These are phyloP conservation scores for Pseudisothecium myosuroides DNA, from an alignment of 225 moss, liverwort and hornwort species.

Conservation along the genomic window DNA sequence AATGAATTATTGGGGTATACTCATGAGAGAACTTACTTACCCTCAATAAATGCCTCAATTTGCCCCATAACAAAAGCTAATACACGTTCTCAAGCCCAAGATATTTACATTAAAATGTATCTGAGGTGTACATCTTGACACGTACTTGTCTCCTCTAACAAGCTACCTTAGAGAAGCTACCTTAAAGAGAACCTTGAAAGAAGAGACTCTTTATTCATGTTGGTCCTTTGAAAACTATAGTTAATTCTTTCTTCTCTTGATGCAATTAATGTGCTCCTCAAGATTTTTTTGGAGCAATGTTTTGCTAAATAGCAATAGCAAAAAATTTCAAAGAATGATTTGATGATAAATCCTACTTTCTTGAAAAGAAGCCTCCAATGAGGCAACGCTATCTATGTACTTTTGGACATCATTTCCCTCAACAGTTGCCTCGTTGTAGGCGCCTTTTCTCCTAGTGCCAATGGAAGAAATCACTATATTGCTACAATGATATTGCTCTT, in stretches of 20 bases:
- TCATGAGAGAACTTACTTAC: background rate
- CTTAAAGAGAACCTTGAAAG: background rate
- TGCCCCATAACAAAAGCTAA: background rate
- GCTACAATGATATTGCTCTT: background rate
- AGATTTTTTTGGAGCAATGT: background rate
- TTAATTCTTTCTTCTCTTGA: background rate
- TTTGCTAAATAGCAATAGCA: background rate
- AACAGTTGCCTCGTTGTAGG: accelerated
- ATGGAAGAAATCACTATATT: background rate
- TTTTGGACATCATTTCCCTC: background rate
- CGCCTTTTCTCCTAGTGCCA: background rate
- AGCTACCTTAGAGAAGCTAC: too few species aligned
- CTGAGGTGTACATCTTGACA: background rate
- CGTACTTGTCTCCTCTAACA: background rate
- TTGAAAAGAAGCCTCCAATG: accelerated
- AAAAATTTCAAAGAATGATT: background rate
- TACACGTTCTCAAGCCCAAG: too few species aligned
- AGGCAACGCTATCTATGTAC: background rate
- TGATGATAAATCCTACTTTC: background rate
- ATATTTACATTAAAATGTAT: background rate
- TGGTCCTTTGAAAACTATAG: background rate
- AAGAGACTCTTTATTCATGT: background rate
- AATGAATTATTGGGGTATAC: too few species aligned
- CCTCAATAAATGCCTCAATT: background rate
- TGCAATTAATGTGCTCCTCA: background rate